A percentile compares a stretch with the other conserved stretches of the same genome.
These are phyloP conservation scores for Coemansia sp. DNA, from an alignment of 192 early-diverging fungal genomes.

Conservation along the genomic window DNA sequence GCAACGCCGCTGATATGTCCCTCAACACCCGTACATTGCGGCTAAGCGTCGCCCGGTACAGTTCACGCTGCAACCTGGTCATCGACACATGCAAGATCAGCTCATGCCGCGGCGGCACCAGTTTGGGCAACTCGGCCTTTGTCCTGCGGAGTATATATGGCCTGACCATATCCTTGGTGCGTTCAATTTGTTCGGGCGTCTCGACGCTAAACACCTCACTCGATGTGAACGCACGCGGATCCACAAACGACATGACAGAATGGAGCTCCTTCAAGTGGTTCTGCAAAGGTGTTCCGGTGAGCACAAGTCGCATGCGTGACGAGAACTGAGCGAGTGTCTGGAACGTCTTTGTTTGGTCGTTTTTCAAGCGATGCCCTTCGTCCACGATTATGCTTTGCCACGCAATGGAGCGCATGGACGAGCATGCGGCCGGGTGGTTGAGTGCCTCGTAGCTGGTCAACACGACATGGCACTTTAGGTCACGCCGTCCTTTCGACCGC, in stretches of 20 bases:
- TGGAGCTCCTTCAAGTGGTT: slow-evolving; percentile 90
- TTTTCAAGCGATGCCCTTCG: slow-evolving; percentile 97
- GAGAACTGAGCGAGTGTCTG: slow-evolving; percentile 74
- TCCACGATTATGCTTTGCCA: slow-evolving; percentile 92
- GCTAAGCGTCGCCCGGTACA: slow-evolving; percentile 85
- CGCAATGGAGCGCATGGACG: slow-evolving; percentile 55
- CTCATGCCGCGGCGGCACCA: slow-evolving; percentile 90
- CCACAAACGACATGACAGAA: slow-evolving; percentile 83
- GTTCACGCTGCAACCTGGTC: slow-evolving; percentile 76
- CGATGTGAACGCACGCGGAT: slow-evolving; percentile 70
- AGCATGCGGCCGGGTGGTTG: slow-evolving; percentile 65
- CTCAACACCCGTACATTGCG: slow-evolving; percentile 78
- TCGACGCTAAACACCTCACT: slow-evolving; percentile 48
- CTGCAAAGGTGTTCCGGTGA: slow-evolving; percentile 97
- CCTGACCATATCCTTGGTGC: slow-evolving; percentile 69
- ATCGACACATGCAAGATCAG: slow-evolving; percentile 91
- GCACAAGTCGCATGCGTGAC: slow-evolving; percentile 80
- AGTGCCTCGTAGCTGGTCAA: slow-evolving; percentile 96
- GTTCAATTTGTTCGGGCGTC: slow-evolving; percentile 67
- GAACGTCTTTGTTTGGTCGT: slow-evolving; percentile 81
- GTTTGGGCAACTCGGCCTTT: slow-evolving; percentile 91
- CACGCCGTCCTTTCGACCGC: background rate
- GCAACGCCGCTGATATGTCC: slow-evolving; percentile 28
- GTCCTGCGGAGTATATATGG: slow-evolving; percentile 86
- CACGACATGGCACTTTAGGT: slow-evolving; percentile 84